Base-by-base conservation (phyloP, 179 eudicot genomes). In the Drosera spatulata region DNA sequence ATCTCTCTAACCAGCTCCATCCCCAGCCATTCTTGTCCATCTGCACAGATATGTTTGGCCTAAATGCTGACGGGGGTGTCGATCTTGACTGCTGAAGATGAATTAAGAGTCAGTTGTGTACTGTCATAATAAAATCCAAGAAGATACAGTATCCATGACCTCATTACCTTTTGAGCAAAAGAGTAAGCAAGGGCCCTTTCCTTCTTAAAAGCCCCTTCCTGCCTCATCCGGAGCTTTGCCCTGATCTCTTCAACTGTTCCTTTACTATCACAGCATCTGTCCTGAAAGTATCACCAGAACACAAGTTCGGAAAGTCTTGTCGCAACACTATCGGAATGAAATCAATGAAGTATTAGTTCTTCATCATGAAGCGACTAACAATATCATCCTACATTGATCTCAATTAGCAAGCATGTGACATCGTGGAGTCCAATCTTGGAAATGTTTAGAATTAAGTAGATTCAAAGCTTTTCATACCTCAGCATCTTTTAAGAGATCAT, bases 1-100 rank as follows among this genome's bases (percentile, higher is more conserved):
- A 91, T 12, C 95, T 77, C 61, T 93, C 99, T 52, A 93, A 73
- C 99, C 99, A 93, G 69, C 87, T 93, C 97, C 89, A 83, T 5
- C 85, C 81, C 77, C 81, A 87, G 61, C 71, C 79, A 68, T 63
- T 85, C 67, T 75, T 80, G 46, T 88, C 87, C 7, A 77, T 61
- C 39, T 74, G 64, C 39, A 74, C 13, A 38, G 81, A 73, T 39
- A 55, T 46, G 58, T 64, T 72, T 47, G 83, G 69, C 53, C 71
- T 59, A 2, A 73, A 55, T 51, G 69, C 79, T 54, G 68, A 63
- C 50, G 53, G 70, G 14, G 80, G 87, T 74, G 64, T 73, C 4
- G 82, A 73, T 68, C 70, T 84, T 74, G 73, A 79, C 68, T 88
- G 91, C 85, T 78, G 79, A 6, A 67, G 10, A 50, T 39, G 63